Conservation (phyloP, 2,329 filamentous ascomycete genomes). For the Scytalidium lignicola region DNA sequence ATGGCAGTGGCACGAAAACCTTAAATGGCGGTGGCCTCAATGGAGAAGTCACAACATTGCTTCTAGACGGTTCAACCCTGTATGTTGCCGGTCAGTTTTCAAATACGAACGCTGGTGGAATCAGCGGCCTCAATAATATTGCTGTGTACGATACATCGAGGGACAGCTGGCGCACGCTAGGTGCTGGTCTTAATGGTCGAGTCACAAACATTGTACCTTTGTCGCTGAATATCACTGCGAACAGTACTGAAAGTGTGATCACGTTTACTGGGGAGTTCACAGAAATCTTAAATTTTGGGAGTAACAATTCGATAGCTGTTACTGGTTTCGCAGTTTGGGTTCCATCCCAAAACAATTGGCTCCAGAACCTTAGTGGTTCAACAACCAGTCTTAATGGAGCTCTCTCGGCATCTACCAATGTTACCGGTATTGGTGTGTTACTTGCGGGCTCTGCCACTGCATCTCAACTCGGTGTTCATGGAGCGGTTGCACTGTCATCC, state of each 20-base stretch:
- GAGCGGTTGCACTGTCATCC: constrained; percentile 59
- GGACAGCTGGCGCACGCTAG: constrained; percentile 72
- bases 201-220: constrained; percentile 73
- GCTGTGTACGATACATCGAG: constrained; percentile 67
- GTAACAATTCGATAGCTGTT: constrained; percentile 55
- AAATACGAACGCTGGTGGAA: constrained; percentile 58
- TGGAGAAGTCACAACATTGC: constrained; percentile 67
- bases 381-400: constrained; percentile 66
- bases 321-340: constrained; percentile 89
- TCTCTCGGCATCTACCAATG: constrained; percentile 64
- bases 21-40: constrained; percentile 72
- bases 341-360: constrained; percentile 78
- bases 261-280: constrained; percentile 78
- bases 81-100: constrained; percentile 86
- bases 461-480: constrained; percentile 66
- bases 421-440: constrained; percentile 56
- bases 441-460: constrained; percentile 82
- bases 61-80: constrained; percentile 56
- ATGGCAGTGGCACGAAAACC: constrained; percentile 54
- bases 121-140: constrained; percentile 65
- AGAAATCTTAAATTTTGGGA: constrained; percentile 62
- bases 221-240: constrained; percentile 68
- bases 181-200: constrained; percentile 77
- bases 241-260: constrained; percentile 66
- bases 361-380: constrained; percentile 67